Conservation (phyloP, 805 yeast genomes). For the Cyberlindnera xylosilytica region DNA sequence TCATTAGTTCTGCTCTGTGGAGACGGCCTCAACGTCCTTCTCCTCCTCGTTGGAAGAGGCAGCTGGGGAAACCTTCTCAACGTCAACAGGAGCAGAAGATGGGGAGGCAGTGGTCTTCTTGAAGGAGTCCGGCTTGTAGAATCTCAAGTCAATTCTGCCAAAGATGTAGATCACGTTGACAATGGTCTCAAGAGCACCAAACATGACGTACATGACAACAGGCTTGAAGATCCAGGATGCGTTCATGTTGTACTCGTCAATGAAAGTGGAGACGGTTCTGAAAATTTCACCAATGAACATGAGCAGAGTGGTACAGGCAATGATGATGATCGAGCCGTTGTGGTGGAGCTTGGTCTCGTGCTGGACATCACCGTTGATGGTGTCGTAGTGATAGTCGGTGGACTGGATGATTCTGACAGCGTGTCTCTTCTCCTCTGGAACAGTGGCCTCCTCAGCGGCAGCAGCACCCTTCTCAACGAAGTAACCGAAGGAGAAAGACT, state of each 20-base stretch:
- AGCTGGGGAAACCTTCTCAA: conserved; percentile 1
- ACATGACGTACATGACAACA: conserved; percentile 63
- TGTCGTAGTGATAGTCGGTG: conserved; percentile 39
- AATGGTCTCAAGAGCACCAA: conserved; percentile 65
- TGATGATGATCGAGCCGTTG: conserved; percentile 44
- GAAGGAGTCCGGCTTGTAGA: conserved; percentile 68
- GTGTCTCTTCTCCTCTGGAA: conserved; percentile 30
- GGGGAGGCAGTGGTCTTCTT: conserved; percentile 2
- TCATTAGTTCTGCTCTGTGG: background rate
- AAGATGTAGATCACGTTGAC: conserved; percentile 54
- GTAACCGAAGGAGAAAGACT: conserved; percentile 57
- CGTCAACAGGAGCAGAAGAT: conserved; percentile 1
- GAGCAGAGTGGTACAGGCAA: conserved; percentile 44
- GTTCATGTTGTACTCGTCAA: conserved; percentile 28
- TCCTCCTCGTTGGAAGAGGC: conserved; percentile 3
- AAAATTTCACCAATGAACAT: conserved; percentile 49
- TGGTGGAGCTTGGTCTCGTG: conserved; percentile 37
- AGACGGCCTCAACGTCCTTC: background rate
- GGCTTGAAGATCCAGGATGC: conserved; percentile 48
- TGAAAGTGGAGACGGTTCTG: conserved; percentile 47
- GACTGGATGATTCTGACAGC: conserved; percentile 63
- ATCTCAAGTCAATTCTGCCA: conserved; percentile 71
- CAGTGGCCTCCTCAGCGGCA: conserved; percentile 38
- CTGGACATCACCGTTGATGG: conserved; percentile 19
- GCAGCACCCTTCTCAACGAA: conserved; percentile 55